phyloP scores from a whole-genome alignment of 345 rosid genomes.

The Theobroma cacao region DNA sequence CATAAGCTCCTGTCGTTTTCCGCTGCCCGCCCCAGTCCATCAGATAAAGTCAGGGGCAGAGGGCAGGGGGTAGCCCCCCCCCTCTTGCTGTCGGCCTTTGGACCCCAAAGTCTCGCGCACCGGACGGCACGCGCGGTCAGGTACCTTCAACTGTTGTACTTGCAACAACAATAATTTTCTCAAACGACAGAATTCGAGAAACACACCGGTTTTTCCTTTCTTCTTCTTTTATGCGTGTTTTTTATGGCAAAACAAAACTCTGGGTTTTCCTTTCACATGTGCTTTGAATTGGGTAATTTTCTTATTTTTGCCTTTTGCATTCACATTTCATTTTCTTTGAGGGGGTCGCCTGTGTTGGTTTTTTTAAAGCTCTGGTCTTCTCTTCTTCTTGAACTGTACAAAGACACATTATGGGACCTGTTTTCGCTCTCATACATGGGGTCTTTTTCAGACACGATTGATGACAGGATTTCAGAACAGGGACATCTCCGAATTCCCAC shows the following conservation, averaged over 20 bases:
- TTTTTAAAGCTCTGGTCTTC: background rate
- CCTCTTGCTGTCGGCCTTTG: constrained; percentile 16
- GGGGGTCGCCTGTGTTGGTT: no score
- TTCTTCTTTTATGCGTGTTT: background rate
- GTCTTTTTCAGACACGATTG: constrained; percentile 13
- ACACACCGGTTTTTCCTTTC: background rate
- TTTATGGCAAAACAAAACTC: constrained; percentile 15
- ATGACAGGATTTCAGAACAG: constrained; percentile 7
- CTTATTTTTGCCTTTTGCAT: constrained; percentile 16
- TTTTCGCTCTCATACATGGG: background rate
- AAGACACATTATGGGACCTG: background rate
- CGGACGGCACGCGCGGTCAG: constrained; percentile 86
- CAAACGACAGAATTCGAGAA: constrained; percentile 8
- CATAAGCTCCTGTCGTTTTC: constrained; percentile 30
- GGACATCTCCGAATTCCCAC: constrained; percentile 6
- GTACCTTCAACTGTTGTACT: constrained; percentile 15
- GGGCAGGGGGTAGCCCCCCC: background rate
- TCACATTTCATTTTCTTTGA: constrained; percentile 31
- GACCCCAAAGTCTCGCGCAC: constrained; percentile 39
- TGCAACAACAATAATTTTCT: constrained; percentile 1
- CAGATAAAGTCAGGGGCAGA: constrained; percentile 20
- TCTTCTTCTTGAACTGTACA: background rate
- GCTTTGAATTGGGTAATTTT: constrained; percentile 2
- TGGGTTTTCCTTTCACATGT: constrained; percentile 12
- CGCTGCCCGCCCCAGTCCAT: constrained; percentile 17